Evolutionary conservation across 306 rosid species (phyloP).

Genomic region (Quillaja saponaria): DNA sequence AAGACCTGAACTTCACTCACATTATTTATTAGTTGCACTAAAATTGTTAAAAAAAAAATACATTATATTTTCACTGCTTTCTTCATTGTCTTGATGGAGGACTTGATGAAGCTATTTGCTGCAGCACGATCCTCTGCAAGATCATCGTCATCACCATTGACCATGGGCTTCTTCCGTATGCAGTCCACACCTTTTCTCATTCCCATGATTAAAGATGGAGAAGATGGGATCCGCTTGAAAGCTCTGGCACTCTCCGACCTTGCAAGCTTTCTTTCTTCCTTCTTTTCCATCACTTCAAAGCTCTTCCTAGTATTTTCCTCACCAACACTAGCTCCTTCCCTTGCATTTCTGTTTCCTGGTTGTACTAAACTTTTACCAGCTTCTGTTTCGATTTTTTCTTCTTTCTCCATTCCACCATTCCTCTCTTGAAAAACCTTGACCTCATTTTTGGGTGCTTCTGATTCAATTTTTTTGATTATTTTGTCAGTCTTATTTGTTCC

Average conservation of each 20-base stretch:
- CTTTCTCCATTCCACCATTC: constrained; percentile 19
- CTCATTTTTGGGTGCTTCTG: constrained; percentile 44
- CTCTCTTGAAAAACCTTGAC: constrained; percentile 34
- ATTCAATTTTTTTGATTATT: constrained; percentile 47
- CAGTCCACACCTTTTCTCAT: constrained; percentile 72
- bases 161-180: constrained; percentile 66
- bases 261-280: constrained; percentile 41
- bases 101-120: constrained; percentile 54
- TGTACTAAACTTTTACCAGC: constrained; percentile 15
- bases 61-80: constrained; percentile 54
- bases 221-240: constrained; percentile 79
- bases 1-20: constrained; percentile 33
- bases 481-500: constrained; percentile 38
- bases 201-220: constrained; percentile 80
- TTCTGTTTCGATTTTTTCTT: constrained; percentile 34
- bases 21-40: constrained; percentile 42
- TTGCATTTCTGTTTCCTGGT: constrained; percentile 28
- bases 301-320: constrained; percentile 41
- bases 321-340: constrained; percentile 35
- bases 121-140: constrained; percentile 35
- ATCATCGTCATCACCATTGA: constrained; percentile 47
- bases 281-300: constrained; percentile 53
- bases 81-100: constrained; percentile 70
- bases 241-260: constrained; percentile 80
- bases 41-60: constrained; percentile 18